Evolutionary conservation across 257 asterid species (phyloP).

Genomic region (Jaltomata sinuosa): DNA sequence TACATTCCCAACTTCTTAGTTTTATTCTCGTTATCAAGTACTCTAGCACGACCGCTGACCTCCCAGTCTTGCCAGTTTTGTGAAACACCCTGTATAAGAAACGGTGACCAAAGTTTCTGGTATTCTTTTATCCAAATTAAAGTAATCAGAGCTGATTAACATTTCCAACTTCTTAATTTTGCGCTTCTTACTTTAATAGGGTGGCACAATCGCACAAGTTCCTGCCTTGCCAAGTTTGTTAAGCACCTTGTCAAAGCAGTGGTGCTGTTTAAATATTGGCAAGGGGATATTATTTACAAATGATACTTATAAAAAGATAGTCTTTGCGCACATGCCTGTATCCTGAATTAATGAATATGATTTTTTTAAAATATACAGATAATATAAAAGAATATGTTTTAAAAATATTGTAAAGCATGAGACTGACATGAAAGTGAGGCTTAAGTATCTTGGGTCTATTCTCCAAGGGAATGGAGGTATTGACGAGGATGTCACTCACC

Average conservation of each 20-base stretch:
- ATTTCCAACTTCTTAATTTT: background rate
- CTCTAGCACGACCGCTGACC: background rate
- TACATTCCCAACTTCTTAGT: background rate
- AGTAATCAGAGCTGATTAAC: background rate
- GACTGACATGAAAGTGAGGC: too few species aligned
- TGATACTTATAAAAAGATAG: background rate
- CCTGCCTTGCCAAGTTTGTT: background rate
- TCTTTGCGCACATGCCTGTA: too few species aligned
- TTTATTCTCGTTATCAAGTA: background rate
- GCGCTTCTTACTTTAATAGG: background rate
- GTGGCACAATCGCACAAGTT: background rate
- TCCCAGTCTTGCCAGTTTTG: background rate
- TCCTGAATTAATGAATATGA: too few species aligned
- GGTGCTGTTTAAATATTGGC: background rate
- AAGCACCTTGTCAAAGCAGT: background rate
- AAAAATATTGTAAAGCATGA: too few species aligned
- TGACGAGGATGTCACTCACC: too few species aligned
- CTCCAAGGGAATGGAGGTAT: too few species aligned
- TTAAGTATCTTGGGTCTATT: too few species aligned
- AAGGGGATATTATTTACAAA: background rate
- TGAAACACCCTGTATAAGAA: background rate
- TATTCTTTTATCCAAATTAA: background rate
- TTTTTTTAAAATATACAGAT: too few species aligned
- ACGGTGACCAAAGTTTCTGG: background rate
- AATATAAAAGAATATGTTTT: too few species aligned